Evolutionary conservation across 73 alveolate species (phyloP), one percentile per base, ranked within the genome.

Genomic region (Halteria grandinella): DNA sequence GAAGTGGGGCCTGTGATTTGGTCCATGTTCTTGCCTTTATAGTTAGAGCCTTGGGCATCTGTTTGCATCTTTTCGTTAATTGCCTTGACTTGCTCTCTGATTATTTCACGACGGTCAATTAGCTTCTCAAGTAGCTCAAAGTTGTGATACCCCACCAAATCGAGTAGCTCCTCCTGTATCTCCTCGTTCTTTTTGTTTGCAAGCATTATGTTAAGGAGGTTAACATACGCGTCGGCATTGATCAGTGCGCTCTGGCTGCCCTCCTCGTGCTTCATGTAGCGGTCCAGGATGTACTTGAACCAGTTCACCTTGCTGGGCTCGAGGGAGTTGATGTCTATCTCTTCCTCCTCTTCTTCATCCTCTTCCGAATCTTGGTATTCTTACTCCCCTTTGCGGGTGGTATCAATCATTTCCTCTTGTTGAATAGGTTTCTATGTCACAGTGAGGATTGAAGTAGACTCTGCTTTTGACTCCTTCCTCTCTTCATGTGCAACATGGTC

Each of bases 111-210:
- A 44, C 50, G 81, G 18, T 43, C 63, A 23, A 89, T 33, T 18
- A 89, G 80, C 73, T 84, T 60, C 49, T 1, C 49, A 8, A 89
- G 78, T 53, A 84, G n/a, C 50, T 89, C 93, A 31, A 85, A 43
- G 44, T 71, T 53, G n/a, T 89, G 89, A 54, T 37, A 69, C 0
- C 96, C 96, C 20, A 89, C 81, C 31, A 69, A 51, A 18, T 89
- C 89, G 1, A 89, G 37, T 32, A 89, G 57, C 27, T 84, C 92
- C 7, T 45, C 79, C 51, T 89, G 83, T 10, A 88, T 73, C 50
- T 55, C 82, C 15, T 88, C 95, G 51, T 83, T 64, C 0, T 66
- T 20, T 33, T 59, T 74, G 17, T 43, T 51, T 0, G 88, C 36
- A 20, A 57, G 31, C 50, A 88, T 33, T 12, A 60, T 63, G 15